Percentiles rank a stretch among this genome's conserved stretches.
Conservation (phyloP, 2,329 filamentous ascomycete species). For the Ceratocystis colombiana region DNA sequence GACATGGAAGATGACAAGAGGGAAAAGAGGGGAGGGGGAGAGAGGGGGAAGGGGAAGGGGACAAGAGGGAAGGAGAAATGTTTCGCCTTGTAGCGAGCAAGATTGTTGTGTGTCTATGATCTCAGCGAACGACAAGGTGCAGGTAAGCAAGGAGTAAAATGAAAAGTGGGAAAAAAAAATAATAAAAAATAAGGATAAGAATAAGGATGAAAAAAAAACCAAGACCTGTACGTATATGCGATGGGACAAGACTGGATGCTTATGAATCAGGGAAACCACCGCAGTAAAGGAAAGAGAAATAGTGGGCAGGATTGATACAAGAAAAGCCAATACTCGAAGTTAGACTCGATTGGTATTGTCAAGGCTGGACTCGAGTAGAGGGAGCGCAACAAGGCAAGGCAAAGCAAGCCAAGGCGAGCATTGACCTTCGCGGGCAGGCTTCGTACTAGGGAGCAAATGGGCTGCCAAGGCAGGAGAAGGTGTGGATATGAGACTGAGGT, state of each 20-base stretch:
- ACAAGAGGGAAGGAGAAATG: not conserved
- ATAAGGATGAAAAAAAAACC: not conserved
- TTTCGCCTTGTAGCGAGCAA: not conserved
- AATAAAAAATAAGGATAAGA: not conserved
- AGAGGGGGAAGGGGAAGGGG: not conserved
- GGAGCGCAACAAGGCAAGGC: not conserved
- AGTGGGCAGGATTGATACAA: not conserved
- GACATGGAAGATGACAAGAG: conserved; percentile 15
- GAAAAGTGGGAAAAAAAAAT: not conserved
- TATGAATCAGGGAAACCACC: not conserved
- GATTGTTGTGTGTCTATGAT: not conserved
- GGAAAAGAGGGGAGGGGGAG: conserved; percentile 4
- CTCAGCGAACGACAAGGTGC: not conserved
- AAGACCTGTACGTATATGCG: too few relatives aligned
- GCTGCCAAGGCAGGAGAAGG: not conserved
- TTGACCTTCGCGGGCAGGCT: not conserved
- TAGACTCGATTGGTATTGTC: not conserved
- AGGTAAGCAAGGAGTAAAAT: not conserved
- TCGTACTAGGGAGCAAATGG: not conserved
- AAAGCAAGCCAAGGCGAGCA: not conserved
- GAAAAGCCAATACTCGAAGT: not conserved
- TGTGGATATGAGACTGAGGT: not conserved
- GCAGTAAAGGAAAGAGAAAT: not conserved
- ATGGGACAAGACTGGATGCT: not conserved
- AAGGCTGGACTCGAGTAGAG: not conserved